Evolutionary conservation across 2,329 filamentous ascomycete species (phyloP).

Genomic region (Septoria linicola): DNA sequence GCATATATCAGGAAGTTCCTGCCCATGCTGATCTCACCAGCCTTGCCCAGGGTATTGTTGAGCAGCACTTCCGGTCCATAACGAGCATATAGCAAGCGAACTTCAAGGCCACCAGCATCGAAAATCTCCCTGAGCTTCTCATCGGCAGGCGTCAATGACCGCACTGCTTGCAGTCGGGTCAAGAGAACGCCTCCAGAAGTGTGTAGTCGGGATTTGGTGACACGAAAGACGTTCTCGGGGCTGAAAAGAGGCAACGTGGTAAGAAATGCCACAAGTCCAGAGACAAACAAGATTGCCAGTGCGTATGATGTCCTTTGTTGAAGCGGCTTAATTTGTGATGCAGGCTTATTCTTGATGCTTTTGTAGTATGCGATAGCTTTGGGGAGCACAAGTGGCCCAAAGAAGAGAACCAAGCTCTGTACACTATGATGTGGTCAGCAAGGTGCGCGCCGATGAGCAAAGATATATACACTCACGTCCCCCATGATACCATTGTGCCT

Average conservation of each 20-base stretch:
- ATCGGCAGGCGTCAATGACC: constrained; percentile 62
- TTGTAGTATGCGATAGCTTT: constrained; percentile 66
- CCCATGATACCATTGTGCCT: constrained; percentile 18
- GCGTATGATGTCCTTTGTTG: constrained; percentile 56
- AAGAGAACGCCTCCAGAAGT: constrained; percentile 85
- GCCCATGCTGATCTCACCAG: constrained; percentile 43
- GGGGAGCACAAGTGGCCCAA: constrained; percentile 71
- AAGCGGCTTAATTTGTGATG: constrained; percentile 50
- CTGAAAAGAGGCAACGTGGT: constrained; percentile 66
- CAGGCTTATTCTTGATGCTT: constrained; percentile 46
- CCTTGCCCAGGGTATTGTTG: constrained; percentile 74
- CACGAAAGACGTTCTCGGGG: constrained; percentile 77
- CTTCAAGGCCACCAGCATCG: constrained; percentile 60
- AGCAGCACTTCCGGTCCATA: constrained; percentile 74
- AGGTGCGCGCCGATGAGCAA: background rate
- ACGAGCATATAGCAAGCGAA: constrained; percentile 76
- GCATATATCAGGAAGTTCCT: constrained; percentile 77
- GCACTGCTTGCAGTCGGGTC: constrained; percentile 64
- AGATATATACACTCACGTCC: constrained; percentile 10
- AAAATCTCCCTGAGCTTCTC: constrained; percentile 66
- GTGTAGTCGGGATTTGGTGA: constrained; percentile 77
- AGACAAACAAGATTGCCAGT: constrained; percentile 60
- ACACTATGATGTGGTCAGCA: constrained; percentile 34
- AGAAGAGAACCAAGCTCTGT: constrained; percentile 50
- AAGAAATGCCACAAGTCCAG: constrained; percentile 54